phyloP scores from a whole-genome alignment of 495 filamentous ascomycete genomes.

The Xylaria acuta region DNA sequence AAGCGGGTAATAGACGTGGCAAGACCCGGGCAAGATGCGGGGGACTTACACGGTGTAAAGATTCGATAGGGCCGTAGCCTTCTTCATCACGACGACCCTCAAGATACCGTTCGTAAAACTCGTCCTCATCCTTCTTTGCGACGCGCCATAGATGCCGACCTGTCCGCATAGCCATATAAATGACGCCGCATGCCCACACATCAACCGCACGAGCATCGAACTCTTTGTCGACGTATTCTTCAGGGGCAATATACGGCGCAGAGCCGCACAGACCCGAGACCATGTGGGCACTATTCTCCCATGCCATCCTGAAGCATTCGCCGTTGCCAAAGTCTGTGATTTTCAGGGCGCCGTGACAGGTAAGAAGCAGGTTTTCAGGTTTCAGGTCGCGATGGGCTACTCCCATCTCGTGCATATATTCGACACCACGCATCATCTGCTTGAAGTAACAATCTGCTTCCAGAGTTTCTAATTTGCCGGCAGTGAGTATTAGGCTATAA shows the following conservation, averaged over 20 bases:
- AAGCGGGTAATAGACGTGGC: slow-evolving; percentile 7
- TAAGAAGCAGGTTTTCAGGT: slow-evolving; percentile 94
- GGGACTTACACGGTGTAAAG: slow-evolving; percentile 84
- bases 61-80: slow-evolving; percentile 96
- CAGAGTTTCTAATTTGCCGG: slow-evolving; percentile 87
- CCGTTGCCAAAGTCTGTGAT: slow-evolving; percentile 99
- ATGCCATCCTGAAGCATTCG: slow-evolving; percentile 99
- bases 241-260: slow-evolving; percentile 95
- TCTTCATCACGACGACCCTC: slow-evolving; percentile 91
- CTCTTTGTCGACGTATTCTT: slow-evolving; percentile 93
- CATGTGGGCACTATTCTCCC: slow-evolving; percentile 98
- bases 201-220: slow-evolving; percentile 98
- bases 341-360: slow-evolving; percentile 91
- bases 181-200: slow-evolving; percentile 97
- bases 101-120: slow-evolving; percentile 93
- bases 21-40: background rate
- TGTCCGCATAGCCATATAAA: slow-evolving; percentile 99
- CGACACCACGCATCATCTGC: slow-evolving; percentile 98
- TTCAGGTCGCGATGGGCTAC: slow-evolving; percentile 97
- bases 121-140: slow-evolving; percentile 93
- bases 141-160: slow-evolving; percentile 96
- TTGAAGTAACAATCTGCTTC: slow-evolving; percentile 99
- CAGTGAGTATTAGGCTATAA: slow-evolving; percentile 91
- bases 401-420: slow-evolving; percentile 99
- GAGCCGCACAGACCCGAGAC: slow-evolving; percentile 95